Evolutionary conservation across 768 basidiomycete species (phyloP).

Genomic region (Mrakia gelida): DNA sequence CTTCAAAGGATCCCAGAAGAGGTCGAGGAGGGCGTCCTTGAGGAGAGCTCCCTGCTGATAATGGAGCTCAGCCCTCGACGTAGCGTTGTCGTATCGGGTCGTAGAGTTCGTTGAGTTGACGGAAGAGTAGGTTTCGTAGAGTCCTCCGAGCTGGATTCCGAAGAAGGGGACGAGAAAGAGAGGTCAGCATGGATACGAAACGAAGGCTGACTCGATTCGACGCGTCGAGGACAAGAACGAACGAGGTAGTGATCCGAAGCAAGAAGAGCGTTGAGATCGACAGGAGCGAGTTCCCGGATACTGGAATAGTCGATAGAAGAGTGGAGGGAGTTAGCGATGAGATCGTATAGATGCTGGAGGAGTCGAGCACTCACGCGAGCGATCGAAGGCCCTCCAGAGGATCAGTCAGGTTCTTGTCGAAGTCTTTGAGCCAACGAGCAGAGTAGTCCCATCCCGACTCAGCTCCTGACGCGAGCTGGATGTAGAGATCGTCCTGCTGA

Average conservation of each 20-base stretch:
- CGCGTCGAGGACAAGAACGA: not conserved
- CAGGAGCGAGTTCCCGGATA: constrained; percentile 60
- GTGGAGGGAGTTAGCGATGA: not conserved
- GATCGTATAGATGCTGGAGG: not conserved
- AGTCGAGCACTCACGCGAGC: constrained; percentile 16
- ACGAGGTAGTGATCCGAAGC: constrained; percentile 50
- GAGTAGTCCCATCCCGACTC: constrained; percentile 64
- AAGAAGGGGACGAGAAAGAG: not conserved
- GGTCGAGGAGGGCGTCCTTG: constrained; percentile 70
- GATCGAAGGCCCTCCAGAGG: constrained; percentile 17
- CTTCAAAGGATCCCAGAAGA: constrained; percentile 69
- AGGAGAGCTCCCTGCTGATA: constrained; percentile 55
- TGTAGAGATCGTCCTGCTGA: constrained; percentile 63
- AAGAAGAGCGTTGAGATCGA: constrained; percentile 79
- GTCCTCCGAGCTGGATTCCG: constrained; percentile 52
- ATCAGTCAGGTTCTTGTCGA: constrained; percentile 25
- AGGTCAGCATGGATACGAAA: not conserved
- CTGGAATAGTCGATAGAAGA: not conserved
- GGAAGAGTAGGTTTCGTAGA: constrained; percentile 49
- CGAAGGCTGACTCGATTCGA: constrained; percentile 39
- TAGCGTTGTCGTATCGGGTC: constrained; percentile 25
- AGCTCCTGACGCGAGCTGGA: constrained; percentile 81
- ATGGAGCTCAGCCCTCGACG: constrained; percentile 50
- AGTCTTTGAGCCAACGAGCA: constrained; percentile 16
- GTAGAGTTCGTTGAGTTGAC: constrained; percentile 31